These are phyloP conservation scores for Moesziomyces globuligerus DNA, from an alignment of 1,284 basidiomycete genomes.

Conservation along the genomic window DNA sequence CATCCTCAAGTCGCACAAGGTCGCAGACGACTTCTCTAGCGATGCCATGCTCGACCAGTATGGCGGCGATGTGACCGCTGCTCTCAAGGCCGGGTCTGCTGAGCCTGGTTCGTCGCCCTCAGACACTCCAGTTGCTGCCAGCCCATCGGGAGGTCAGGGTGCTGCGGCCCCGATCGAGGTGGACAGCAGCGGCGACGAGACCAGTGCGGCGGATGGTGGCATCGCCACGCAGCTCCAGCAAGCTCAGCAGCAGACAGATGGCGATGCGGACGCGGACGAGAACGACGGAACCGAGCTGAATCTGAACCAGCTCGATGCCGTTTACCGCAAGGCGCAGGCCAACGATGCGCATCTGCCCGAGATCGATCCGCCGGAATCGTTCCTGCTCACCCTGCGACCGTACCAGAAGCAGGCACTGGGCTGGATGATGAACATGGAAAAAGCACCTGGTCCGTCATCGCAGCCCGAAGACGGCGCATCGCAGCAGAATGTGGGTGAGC, in stretches of 20 bases:
- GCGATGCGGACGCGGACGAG: slow-evolving; percentile 31
- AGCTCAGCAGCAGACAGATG: slow-evolving; percentile 31
- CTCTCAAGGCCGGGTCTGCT: slow-evolving; percentile 4
- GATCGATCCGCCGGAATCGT: slow-evolving; percentile 83
- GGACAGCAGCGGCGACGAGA: slow-evolving; percentile 16
- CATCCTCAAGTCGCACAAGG: slow-evolving; percentile 69
- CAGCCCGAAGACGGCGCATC: slow-evolving; percentile 3
- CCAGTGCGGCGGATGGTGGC: slow-evolving; percentile 4
- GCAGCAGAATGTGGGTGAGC: slow-evolving; percentile 18
- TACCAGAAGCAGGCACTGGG: slow-evolving; percentile 97
- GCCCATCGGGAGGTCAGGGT: too few relatives aligned
- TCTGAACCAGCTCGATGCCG: slow-evolving; percentile 47
- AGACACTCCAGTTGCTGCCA: too few relatives aligned
- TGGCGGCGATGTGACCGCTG: slow-evolving; percentile 65
- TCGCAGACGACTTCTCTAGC: slow-evolving; percentile 68
- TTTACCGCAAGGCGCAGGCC: slow-evolving; percentile 75
- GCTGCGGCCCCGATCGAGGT: slow-evolving; percentile 13
- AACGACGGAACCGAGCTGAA: slow-evolving; percentile 62
- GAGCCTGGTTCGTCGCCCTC: slow-evolving; percentile 1
- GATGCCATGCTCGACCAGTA: slow-evolving; percentile 62
- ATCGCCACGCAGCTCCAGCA: slow-evolving; percentile 26
- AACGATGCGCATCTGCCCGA: slow-evolving; percentile 80
- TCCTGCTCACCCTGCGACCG: slow-evolving; percentile 78
- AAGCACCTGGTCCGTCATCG: slow-evolving; percentile 11
- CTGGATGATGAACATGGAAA: slow-evolving; percentile 91